A percentile compares a stretch with the other conserved stretches of the same genome.
phyloP scores from a whole-genome alignment of 2,329 filamentous ascomycete genomes.

The Colletotrichum echinochloae region DNA sequence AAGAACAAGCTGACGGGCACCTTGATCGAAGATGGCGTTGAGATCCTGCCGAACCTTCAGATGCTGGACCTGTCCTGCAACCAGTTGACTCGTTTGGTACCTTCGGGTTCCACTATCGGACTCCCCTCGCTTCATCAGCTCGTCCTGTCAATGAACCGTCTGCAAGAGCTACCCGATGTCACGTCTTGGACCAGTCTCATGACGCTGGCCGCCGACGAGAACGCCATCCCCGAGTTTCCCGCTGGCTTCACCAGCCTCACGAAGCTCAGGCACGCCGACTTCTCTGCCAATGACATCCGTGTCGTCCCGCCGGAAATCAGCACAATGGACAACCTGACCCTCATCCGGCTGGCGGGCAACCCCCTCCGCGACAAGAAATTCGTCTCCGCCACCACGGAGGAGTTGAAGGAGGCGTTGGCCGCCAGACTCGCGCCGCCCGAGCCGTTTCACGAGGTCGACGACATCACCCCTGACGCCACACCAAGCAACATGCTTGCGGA shows the following conservation, averaged over 20 bases:
- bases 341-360: conserved; percentile 86
- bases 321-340: conserved; percentile 80
- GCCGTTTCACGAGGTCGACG: conserved; percentile 50
- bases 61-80: conserved; percentile 84
- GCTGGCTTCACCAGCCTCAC: conserved; percentile 76
- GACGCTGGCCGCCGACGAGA: conserved; percentile 83
- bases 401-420: conserved; percentile 80
- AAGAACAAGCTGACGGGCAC: conserved; percentile 83
- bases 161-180: conserved; percentile 79
- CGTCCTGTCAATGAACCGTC: conserved; percentile 82
- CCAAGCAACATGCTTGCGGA: conserved; percentile 51
- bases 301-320: conserved; percentile 81
- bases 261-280: conserved; percentile 80
- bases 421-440: conserved; percentile 72
- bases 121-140: conserved; percentile 81
- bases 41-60: conserved; percentile 74
- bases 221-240: conserved; percentile 81
- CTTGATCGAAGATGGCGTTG: conserved; percentile 74
- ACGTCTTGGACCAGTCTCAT: conserved; percentile 79
- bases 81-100: conserved; percentile 68
- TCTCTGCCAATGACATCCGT: conserved; percentile 86
- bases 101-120: conserved; percentile 59
- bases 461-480: conserved; percentile 42
- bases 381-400: conserved; percentile 80
- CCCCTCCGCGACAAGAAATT: conserved; percentile 91